These are phyloP conservation scores for Neurospora discreta DNA, from an alignment of 495 filamentous ascomycete genomes.

Conservation along the genomic window DNA sequence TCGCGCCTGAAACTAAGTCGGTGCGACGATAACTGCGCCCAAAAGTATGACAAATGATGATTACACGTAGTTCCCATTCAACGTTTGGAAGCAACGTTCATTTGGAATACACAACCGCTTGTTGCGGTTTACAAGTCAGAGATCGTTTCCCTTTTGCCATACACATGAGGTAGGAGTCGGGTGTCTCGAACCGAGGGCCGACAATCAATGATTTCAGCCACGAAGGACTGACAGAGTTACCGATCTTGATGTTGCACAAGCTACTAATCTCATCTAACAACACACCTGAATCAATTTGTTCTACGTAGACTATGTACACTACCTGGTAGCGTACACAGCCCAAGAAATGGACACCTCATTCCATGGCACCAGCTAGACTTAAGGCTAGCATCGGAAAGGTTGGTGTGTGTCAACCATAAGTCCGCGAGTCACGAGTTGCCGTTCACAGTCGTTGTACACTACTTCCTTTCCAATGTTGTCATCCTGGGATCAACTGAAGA, in stretches of 20 bases:
- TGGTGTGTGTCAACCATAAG: neutral
- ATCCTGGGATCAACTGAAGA: neutral
- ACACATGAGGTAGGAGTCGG: neutral
- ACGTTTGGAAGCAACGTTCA: neutral
- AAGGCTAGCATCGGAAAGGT: neutral
- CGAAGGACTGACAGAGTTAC: neutral
- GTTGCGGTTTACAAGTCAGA: neutral
- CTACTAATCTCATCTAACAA: neutral
- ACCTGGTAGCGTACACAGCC: neutral
- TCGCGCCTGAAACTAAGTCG: neutral
- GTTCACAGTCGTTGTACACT: neutral
- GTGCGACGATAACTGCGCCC: neutral
- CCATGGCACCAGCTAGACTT: neutral
- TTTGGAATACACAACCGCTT: neutral
- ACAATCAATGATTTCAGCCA: neutral
- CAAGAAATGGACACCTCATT: neutral
- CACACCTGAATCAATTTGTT: neutral
- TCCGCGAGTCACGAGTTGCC: neutral
- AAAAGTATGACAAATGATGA: neutral
- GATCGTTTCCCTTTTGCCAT: neutral
- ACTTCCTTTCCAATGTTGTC: neutral
- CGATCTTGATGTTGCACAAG: neutral
- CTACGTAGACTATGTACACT: too few species aligned
- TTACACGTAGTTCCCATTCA: neutral
- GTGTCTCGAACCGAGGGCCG: neutral